Base-by-base conservation (phyloP, 495 filamentous ascomycete species). In the Haplographium delicatum region DNA sequence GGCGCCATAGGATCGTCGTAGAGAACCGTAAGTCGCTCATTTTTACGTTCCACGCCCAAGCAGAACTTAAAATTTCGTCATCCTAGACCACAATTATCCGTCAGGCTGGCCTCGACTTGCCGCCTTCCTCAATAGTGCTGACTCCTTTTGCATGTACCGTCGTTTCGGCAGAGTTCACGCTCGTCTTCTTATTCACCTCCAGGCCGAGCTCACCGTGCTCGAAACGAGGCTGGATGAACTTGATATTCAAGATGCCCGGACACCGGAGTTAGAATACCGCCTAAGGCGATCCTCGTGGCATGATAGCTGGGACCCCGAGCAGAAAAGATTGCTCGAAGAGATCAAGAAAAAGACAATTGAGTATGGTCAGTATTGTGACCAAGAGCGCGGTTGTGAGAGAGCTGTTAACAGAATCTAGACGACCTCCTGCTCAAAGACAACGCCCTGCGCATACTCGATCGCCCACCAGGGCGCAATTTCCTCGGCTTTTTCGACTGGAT, bases 81-180 rank as follows among this genome's bases (percentile, higher is more conserved):
- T n/a, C n/a, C n/a, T 35, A 35, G 33, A 35, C 18, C 13, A 49
- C 10, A 11, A 41, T 8, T 23, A 15, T 19, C 38, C 38, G 4
- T 5, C 5, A 20, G 58, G 52, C 4, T 44, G 7, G 23, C 27
- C 42, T 4, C 42, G 23, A 44, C 16, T 31, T 7, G 42, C 42
- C 11, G 8, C 42, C 16, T 44, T 30, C 16, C 10, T 27, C 3
- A 44, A 44, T n/a, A 27, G 27, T 19, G 27, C 1, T 10, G 27
- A 44, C n/a, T 4, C 26, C 4, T 2, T 28, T 31, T 7, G 13
- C 16, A 28, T 44, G 0, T 44, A 27, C 23, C 42, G 42, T 5
- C 42, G 42, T 10, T 44, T 44, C 5, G 24, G 42, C 6, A 1
- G 13, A n/a, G 1, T 44, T n/a, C 42, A 44, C 10, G 26, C 6